phyloP scores from a whole-genome alignment of 2,329 filamentous ascomycete species.

The Aulographum hederae region DNA sequence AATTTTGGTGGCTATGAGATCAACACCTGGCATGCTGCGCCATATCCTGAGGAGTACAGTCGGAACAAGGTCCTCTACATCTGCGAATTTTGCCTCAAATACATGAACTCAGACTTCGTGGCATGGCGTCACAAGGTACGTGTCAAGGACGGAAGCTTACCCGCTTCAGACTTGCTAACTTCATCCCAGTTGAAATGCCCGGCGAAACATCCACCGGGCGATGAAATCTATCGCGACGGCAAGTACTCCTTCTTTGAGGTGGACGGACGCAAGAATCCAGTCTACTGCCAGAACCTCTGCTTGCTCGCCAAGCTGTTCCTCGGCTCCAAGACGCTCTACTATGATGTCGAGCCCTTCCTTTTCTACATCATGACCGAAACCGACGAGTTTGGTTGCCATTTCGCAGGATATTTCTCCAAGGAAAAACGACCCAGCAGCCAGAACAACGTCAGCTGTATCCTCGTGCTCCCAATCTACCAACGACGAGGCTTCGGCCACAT shows the following conservation, averaged over 20 bases:
- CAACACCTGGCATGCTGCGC: constrained; percentile 96
- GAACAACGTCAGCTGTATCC: constrained; percentile 95
- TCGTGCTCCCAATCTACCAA: constrained; percentile 91
- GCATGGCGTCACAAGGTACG: constrained; percentile 78
- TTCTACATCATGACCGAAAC: constrained; percentile 97
- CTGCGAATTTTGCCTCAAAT: constrained; percentile 97
- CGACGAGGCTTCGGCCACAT: constrained; percentile 93
- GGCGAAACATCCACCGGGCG: constrained; percentile 88
- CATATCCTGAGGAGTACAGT: constrained; percentile 96
- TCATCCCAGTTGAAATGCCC: constrained; percentile 52
- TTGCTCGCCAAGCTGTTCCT: constrained; percentile 90
- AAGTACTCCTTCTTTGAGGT: constrained; percentile 95
- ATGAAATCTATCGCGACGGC: constrained; percentile 88
- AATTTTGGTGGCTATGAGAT: constrained; percentile 97
- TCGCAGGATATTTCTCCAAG: constrained; percentile 98
- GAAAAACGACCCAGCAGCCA: constrained; percentile 88
- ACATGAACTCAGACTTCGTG: constrained; percentile 98
- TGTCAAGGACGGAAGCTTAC: neutral
- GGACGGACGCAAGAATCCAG: constrained; percentile 86
- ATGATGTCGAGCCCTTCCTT: constrained; percentile 90
- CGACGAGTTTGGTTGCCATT: constrained; percentile 80
- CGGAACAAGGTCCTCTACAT: constrained; percentile 94
- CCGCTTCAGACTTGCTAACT: constrained; percentile 13
- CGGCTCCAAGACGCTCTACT: constrained; percentile 96
- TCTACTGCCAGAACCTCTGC: constrained; percentile 98